phyloP scores from a whole-genome alignment of 1,139 yeast species.

The Yamadazyma atmosphaerica region DNA sequence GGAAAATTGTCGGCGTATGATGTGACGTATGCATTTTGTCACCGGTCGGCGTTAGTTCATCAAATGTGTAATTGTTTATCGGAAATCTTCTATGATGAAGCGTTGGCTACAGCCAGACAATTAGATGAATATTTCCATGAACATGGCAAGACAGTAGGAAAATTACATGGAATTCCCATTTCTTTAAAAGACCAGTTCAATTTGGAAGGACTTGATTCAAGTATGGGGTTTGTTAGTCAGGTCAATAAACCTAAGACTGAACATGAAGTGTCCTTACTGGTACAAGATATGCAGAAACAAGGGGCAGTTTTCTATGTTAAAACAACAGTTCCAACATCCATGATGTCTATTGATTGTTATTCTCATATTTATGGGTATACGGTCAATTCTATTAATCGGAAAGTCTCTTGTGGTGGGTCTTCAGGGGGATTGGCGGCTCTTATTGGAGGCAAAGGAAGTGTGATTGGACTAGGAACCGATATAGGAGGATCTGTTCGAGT shows the following conservation, averaged over 20 bases:
- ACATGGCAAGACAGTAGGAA: slow-evolving; percentile 26
- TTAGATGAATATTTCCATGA: slow-evolving; percentile 24
- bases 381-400: slow-evolving; percentile 35
- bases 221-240: slow-evolving; percentile 44
- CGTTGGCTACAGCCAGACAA: slow-evolving; percentile 24
- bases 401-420: slow-evolving; percentile 54
- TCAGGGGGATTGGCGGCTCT: slow-evolving; percentile 76
- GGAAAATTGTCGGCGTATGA: slow-evolving; percentile 13
- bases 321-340: slow-evolving; percentile 43
- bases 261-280: slow-evolving; percentile 17
- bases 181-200: slow-evolving; percentile 32
- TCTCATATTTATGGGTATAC: slow-evolving; percentile 38
- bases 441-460: slow-evolving; percentile 60
- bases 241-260: slow-evolving; percentile 19
- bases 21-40: slow-evolving; percentile 15
- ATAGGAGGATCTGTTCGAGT: slow-evolving; percentile 75
- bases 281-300: slow-evolving; percentile 48
- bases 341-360: slow-evolving; percentile 43
- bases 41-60: slow-evolving; percentile 43
- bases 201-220: slow-evolving; percentile 45
- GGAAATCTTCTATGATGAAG: slow-evolving; percentile 35
- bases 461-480: slow-evolving; percentile 69
- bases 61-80: slow-evolving; percentile 38
- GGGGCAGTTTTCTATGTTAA: slow-evolving; percentile 63
- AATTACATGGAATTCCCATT: slow-evolving; percentile 37